phyloP scores from a whole-genome alignment of 2,329 filamentous ascomycete genomes.

The Colletotrichum sp. region DNA sequence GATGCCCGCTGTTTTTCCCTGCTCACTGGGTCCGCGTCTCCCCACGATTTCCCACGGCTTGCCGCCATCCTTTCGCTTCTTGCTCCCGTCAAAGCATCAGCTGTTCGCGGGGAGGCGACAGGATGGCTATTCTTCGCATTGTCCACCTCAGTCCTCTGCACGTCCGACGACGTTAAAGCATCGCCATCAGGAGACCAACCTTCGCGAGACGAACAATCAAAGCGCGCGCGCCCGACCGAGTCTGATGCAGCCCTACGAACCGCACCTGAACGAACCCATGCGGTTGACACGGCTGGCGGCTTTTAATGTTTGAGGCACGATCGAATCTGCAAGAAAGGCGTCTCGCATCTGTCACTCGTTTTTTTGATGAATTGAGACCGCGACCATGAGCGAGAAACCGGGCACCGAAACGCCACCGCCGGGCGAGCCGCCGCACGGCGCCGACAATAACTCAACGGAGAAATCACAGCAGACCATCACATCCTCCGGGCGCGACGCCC shows the following conservation, averaged over 20 bases:
- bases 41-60: neutral
- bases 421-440: neutral
- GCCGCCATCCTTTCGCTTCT: neutral
- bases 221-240: neutral
- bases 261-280: neutral
- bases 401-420: neutral
- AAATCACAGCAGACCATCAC: neutral
- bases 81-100: neutral
- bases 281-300: neutral
- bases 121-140: neutral
- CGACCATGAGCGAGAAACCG: conserved; percentile 6
- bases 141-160: neutral
- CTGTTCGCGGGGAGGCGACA: neutral
- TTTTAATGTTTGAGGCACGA: neutral
- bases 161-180: neutral
- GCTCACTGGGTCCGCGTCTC: neutral
- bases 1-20: conserved; percentile 6
- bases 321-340: neutral
- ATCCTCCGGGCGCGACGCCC: neutral
- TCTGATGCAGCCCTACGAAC: neutral
- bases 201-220: neutral
- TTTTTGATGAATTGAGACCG: neutral
- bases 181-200: neutral
- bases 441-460: neutral
- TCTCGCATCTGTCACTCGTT: neutral